Percentiles rank a stretch among this genome's conserved stretches.
Conservation (phyloP, 768 basidiomycete genomes). For the Leccinum truebloodii region DNA sequence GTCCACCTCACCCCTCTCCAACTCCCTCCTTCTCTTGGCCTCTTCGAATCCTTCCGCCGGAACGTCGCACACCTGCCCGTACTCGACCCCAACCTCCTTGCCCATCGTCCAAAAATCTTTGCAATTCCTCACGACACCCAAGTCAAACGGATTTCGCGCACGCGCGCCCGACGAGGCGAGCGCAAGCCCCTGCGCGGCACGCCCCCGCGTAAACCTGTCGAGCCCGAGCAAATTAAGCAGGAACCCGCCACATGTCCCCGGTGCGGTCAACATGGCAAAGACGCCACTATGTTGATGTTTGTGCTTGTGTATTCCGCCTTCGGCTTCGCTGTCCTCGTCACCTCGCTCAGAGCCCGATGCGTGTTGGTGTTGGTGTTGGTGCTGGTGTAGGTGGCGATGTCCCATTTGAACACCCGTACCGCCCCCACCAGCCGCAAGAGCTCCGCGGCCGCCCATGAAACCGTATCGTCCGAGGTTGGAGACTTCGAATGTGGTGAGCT, state of each 20-base stretch:
- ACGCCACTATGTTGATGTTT: conserved; percentile 44
- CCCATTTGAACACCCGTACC: conserved; percentile 67
- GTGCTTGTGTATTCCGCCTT: conserved; percentile 41
- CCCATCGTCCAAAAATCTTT: conserved; percentile 94
- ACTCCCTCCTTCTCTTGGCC: conserved; percentile 60
- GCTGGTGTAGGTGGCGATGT: conserved; percentile 51
- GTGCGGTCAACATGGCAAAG: conserved; percentile 35
- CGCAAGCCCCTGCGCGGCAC: conserved; percentile 83
- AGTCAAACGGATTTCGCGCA: conserved; percentile 89
- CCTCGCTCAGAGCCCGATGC: conserved; percentile 44
- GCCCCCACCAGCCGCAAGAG: conserved; percentile 55
- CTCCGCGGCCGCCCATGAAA: conserved; percentile 92
- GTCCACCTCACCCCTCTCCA: conserved; percentile 42
- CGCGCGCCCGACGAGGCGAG: conserved; percentile 54
- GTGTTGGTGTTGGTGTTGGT: conserved; percentile 22
- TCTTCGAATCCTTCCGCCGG: conserved; percentile 83
- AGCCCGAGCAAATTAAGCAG: conserved; percentile 90
- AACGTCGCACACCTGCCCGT: conserved; percentile 86
- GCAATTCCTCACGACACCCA: conserved; percentile 77
- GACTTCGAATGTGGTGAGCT: conserved; percentile 96
- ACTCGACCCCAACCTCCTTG: conserved; percentile 84
- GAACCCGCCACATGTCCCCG: conserved; percentile 51
- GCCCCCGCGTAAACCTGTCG: conserved; percentile 91
- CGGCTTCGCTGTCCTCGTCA: conserved; percentile 43
- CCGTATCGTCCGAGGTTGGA: conserved; percentile 94